phyloP scores from a whole-genome alignment of 2,329 filamentous ascomycete genomes.

The Cytospora chrysosperma region DNA sequence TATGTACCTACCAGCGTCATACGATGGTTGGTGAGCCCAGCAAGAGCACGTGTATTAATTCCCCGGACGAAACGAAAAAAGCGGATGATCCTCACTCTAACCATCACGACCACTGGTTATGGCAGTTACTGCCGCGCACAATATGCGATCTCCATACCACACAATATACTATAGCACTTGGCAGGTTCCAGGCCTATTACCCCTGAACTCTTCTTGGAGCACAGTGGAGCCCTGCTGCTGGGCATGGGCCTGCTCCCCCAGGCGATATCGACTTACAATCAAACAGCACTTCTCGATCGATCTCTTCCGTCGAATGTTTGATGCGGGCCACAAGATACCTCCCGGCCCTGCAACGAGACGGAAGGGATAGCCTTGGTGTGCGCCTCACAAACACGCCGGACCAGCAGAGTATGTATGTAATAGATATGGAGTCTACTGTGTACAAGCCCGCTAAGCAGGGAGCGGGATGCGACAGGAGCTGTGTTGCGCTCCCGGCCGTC shows the following conservation, averaged over 20 bases:
- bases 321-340: not conserved
- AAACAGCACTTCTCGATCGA: not conserved
- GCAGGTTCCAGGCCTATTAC: constrained; percentile 6
- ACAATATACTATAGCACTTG: not conserved
- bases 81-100: constrained; percentile 5
- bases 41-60: not conserved
- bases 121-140: not conserved
- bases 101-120: not conserved
- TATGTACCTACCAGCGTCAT: not conserved
- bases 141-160: not conserved
- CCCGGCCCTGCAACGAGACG: not conserved
- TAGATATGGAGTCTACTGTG: not conserved
- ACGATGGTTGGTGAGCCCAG: not conserved
- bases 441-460: not conserved
- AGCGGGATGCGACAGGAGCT: not conserved
- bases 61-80: constrained; percentile 5
- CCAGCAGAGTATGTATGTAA: not conserved
- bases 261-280: not conserved
- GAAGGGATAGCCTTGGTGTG: not conserved
- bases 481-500: not conserved
- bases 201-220: constrained; percentile 14
- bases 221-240: constrained; percentile 6
- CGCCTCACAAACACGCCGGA: not conserved
- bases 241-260: not conserved
- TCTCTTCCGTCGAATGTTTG: not conserved